Evolutionary conservation across 164 flowering plant genomes (phyloP), one percentile per base, ranked within the genome.

Genomic region (Nelumbo lutea): DNA sequence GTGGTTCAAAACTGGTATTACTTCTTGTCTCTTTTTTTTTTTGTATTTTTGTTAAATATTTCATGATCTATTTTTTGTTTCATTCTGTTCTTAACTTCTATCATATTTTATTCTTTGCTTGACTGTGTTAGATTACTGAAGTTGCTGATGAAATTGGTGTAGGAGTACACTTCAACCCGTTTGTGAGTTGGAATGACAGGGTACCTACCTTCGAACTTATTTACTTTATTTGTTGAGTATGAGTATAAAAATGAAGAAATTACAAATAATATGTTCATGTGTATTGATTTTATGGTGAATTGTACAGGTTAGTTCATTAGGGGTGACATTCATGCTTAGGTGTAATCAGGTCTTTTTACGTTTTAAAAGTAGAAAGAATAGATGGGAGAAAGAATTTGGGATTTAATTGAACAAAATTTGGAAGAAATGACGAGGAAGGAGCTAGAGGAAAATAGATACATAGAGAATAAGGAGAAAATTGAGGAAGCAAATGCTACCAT

Each of bases 131-230:
- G 97, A 81, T 89, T 64, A 90, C 92, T 58, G 65, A 59, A 67
- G 82, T 90, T 69, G 96, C 98, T 1, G 93, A 90, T 75, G 39
- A 76, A 41, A 81, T 95, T 65, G 98, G 98, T 47, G 96, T 90
- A 9, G 97, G 97, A 61, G 97, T 95, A 42, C 97, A 92, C 79
- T 95, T 92, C 81, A 95, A 95, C 71, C 97, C 98, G 10, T 95
- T 77, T 76, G 96, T 92, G 53, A 67, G 77, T 56, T 82, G 79
- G 82, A 75, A 85, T 57, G 81, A 83, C 72, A 86, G 76, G 93
- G 97, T 94, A 78, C 13, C 42, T 10, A 44, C 41, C 45, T 59
- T 66, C 45, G 9, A 58, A 41, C 50, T 55, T 53, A 57, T 45
- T 61, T 59, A 13, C 8, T 14, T 9, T 9, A 43, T 60, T 7